Conservation (phyloP, 495 filamentous ascomycete species). For the Bacidia rubella region DNA sequence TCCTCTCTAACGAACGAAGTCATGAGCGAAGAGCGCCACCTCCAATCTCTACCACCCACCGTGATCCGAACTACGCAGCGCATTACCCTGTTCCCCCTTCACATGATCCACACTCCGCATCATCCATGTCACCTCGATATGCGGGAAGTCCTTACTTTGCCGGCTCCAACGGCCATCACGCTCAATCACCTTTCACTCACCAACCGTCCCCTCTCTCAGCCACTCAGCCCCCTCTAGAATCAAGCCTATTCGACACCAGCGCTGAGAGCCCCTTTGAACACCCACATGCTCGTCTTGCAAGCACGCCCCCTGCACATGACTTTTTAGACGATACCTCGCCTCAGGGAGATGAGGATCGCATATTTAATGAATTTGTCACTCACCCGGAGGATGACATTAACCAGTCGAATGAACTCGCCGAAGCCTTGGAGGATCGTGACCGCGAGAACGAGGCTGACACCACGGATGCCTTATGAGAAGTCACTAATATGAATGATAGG, state of each 20-base stretch:
- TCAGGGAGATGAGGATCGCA: constrained; percentile 9
- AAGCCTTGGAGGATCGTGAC: constrained; percentile 17
- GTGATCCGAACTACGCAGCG: constrained; percentile 15
- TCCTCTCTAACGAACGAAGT: too few species aligned
- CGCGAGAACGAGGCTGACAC: constrained; percentile 16
- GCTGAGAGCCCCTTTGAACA: constrained; percentile 11
- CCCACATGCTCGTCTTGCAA: constrained; percentile 8
- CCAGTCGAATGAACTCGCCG: constrained; percentile 16
- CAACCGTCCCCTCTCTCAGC: constrained; percentile 15
- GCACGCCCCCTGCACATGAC: constrained; percentile 1
- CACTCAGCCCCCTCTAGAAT: constrained; percentile 10
- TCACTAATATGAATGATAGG: not conserved
- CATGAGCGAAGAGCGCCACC: constrained; percentile 15
- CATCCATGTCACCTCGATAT: constrained; percentile 14
- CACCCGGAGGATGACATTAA: constrained; percentile 17
- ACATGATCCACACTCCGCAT: constrained; percentile 15
- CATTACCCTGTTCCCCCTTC: constrained; percentile 15
- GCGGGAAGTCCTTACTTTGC: constrained; percentile 15
- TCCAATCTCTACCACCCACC: constrained; percentile 11
- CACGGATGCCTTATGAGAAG: not conserved
- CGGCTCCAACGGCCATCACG: constrained; percentile 5
- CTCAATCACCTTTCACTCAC: constrained; percentile 16
- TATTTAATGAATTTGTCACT: constrained; percentile 20
- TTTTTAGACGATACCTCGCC: constrained; percentile 7
- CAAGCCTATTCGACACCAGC: constrained; percentile 14